Base-by-base conservation (phyloP, 805 yeast genomes). In the Ogataea thermomethanolica region DNA sequence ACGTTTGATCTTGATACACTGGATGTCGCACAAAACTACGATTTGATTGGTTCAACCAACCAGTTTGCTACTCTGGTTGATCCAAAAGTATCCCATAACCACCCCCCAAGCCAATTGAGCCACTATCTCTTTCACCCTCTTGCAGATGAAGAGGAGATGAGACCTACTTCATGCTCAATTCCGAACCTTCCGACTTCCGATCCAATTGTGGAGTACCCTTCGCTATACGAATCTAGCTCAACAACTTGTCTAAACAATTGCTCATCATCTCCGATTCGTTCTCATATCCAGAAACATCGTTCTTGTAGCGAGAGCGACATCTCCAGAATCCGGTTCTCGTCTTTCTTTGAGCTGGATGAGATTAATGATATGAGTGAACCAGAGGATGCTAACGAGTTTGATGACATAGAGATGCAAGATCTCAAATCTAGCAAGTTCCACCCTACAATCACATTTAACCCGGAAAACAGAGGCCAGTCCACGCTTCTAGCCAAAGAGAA, bases 151-250 rank as follows among this genome's bases (percentile, higher is more conserved):
- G 45, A 39, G 12, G 45, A 39, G 12, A 8, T 31, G n/a, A 37
- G 34, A 25, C 8, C 13, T 17, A 28, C 28, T 14, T 44, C 29
- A 8, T 39, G 42, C 24, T 26, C 43, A 12, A 21, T 46, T 20
- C 47, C 49, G 17, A 37, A 39, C 24, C 28, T 48, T 17, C 50
- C 51, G 2, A 27, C 46, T 7, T 50, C 55, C 3, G 55, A 48
- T 28, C 52, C 55, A 2, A 48, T 50, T 3, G 29, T 43, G 6
- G 55, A 50, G 28, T 48, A 41, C 25, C 49, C 49, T 15, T 50
- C 55, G 3, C 29, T 50, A 20, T 50, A 50, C 28, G 49, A 43
- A 8, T 33, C 51, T 9, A 44, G 43, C 30, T 38, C 48, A 7
- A 32, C 37, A 4, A 9, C 34, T 3, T 32, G 41, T 12, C 25